Evolutionary conservation across 495 filamentous ascomycete species (phyloP).

Genomic region (Annulohypoxylon bovei): DNA sequence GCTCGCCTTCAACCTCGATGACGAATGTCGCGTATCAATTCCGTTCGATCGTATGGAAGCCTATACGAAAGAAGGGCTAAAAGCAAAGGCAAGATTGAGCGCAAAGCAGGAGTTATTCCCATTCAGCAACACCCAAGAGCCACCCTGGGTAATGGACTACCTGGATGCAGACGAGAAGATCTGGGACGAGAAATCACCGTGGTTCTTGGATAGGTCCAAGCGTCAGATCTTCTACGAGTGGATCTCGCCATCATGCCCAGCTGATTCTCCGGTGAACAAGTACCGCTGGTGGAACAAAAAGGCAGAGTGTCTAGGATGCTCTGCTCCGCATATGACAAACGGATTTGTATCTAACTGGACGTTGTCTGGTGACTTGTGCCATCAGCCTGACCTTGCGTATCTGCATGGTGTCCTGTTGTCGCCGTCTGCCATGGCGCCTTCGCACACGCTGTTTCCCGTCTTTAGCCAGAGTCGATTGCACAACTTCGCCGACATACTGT

Average conservation of each 20-base stretch:
- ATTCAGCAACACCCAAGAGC: conserved; percentile 44
- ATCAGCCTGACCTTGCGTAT: conserved; percentile 79
- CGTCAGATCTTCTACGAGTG: conserved; percentile 59
- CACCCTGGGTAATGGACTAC: conserved; percentile 33
- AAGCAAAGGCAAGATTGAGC: conserved; percentile 48
- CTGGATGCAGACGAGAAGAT: conserved; percentile 38
- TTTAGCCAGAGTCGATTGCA: conserved; percentile 76
- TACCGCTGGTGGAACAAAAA: conserved; percentile 60
- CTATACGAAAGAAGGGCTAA: conserved; percentile 45
- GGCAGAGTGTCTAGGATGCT: conserved; percentile 68
- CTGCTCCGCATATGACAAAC: conserved; percentile 70
- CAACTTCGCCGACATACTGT: conserved; percentile 75
- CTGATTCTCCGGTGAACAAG: conserved; percentile 63
- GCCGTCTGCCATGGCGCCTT: conserved; percentile 67
- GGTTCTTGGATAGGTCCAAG: conserved; percentile 40
- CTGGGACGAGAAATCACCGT: conserved; percentile 37
- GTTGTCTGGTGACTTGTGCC: conserved; percentile 72
- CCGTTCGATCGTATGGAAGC: conserved; percentile 65
- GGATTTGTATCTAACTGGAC: conserved; percentile 74
- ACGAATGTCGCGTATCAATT: conserved; percentile 77
- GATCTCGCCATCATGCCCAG: conserved; percentile 64
- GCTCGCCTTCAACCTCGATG: conserved; percentile 80
- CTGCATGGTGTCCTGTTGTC: conserved; percentile 76
- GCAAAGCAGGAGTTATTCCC: conserved; percentile 32
- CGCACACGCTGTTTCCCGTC: conserved; percentile 72